phyloP scores from a whole-genome alignment of 169 alveolate species.

The Eimeria brunetti region DNA sequence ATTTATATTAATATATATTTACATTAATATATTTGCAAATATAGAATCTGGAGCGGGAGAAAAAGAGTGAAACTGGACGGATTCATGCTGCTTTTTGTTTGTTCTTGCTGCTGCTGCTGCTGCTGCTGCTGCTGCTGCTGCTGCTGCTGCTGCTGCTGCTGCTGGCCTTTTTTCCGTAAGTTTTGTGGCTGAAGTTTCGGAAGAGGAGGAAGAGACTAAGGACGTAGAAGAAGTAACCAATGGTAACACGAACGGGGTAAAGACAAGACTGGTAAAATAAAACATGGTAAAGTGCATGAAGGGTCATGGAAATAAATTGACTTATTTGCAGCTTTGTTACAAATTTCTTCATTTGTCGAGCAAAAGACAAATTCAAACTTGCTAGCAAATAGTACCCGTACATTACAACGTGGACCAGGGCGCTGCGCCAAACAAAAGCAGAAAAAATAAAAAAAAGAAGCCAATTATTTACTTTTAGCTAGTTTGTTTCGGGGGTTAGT shows the following conservation, averaged over 20 bases:
- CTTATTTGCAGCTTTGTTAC: slow-evolving; percentile 85
- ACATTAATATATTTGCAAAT: too few species aligned
- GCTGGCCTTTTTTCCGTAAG: slow-evolving; percentile 65
- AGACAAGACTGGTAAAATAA: slow-evolving; percentile 33
- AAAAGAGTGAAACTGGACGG: too few species aligned
- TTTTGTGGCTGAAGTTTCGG: slow-evolving; percentile 78
- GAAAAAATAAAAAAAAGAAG: neutral
- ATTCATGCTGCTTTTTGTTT: neutral
- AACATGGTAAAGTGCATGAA: slow-evolving; percentile 70
- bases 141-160: neutral
- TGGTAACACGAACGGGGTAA: slow-evolving; percentile 81
- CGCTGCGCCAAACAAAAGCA: slow-evolving; percentile 69
- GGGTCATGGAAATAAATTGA: slow-evolving; percentile 81
- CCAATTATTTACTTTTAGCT: too few species aligned
- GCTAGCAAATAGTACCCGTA: slow-evolving; percentile 85
- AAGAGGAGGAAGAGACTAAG: slow-evolving; percentile 82
- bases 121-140: neutral
- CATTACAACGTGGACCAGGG: slow-evolving; percentile 85
- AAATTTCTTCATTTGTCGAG: slow-evolving; percentile 65
- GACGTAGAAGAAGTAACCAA: slow-evolving; percentile 80
- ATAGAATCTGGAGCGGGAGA: too few species aligned
- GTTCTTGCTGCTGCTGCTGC: neutral
- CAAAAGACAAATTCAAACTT: slow-evolving; percentile 75
- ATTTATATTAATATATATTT: too few species aligned
- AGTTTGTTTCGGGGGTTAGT: too few species aligned